A percentile compares a stretch with the other conserved stretches of the same genome.
Conservation (phyloP, 2,329 filamentous ascomycete genomes). For the Talaromyces sp. region DNA sequence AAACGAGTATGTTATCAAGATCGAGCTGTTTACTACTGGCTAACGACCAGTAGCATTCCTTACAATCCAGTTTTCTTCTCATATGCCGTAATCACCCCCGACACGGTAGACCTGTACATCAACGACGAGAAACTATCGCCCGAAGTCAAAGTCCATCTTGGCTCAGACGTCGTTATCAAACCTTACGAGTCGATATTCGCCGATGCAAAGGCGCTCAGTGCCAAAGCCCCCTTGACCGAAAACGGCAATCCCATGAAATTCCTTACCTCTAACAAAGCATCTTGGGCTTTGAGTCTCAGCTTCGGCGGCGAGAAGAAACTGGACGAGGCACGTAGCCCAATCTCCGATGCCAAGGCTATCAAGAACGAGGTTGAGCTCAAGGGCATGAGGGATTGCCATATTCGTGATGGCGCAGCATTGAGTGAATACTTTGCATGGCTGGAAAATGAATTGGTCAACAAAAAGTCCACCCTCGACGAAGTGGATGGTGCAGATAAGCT, state of each 20-base stretch:
- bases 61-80: conserved; percentile 99
- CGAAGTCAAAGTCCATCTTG: conserved; percentile 68
- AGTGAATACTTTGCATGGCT: conserved; percentile 96
- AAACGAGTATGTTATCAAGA: conserved; percentile 60
- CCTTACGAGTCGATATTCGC: conserved; percentile 80
- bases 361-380: conserved; percentile 88
- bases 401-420: conserved; percentile 87
- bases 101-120: conserved; percentile 75
- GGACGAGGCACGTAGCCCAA: conserved; percentile 81
- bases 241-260: conserved; percentile 60
- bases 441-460: conserved; percentile 76
- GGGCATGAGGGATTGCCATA: conserved; percentile 91
- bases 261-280: conserved; percentile 81
- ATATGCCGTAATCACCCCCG: conserved; percentile 82
- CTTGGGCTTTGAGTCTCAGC: conserved; percentile 86
- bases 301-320: conserved; percentile 82
- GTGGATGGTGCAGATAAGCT: conserved; percentile 90
- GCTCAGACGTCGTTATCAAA: conserved; percentile 68
- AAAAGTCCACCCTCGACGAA: conserved; percentile 76
- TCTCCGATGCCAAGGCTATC: conserved; percentile 87
- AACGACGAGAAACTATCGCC: conserved; percentile 73
- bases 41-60: conserved; percentile 63
- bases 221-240: conserved; percentile 33
- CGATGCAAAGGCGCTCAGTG: conserved; percentile 67
- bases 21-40: not conserved